A percentile compares a stretch with the other conserved stretches of the same genome.
Evolutionary conservation across 306 rosid genomes (phyloP).

Genomic region (Pyrus pyrifolia): DNA sequence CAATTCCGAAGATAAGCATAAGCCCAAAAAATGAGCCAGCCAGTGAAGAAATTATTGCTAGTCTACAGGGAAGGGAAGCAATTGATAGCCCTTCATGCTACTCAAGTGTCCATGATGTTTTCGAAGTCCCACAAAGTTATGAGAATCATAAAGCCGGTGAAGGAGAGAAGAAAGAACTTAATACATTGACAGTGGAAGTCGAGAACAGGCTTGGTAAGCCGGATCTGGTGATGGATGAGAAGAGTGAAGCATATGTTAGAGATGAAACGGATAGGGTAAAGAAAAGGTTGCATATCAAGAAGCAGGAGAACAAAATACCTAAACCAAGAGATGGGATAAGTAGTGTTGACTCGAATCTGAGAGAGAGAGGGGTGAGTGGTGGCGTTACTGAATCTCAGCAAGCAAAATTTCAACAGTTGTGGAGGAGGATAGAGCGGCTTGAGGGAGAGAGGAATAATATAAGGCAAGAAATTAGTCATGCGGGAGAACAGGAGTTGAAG

Average conservation of each 20-base stretch:
- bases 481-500: constrained; percentile 51
- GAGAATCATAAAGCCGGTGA: constrained; percentile 27
- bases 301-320: constrained; percentile 22
- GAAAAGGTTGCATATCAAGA: constrained; percentile 28
- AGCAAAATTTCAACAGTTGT: constrained; percentile 47
- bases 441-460: constrained; percentile 40
- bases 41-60: constrained; percentile 11
- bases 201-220: constrained; percentile 44
- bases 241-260: constrained; percentile 18
- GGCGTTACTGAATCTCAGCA: constrained; percentile 27
- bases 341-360: constrained; percentile 17
- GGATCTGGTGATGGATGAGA: constrained; percentile 34
- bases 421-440: constrained; percentile 50
- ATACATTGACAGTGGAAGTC: constrained; percentile 26
- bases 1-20: constrained; percentile 29
- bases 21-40: constrained; percentile 12
- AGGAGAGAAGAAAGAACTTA: constrained; percentile 27
- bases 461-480: constrained; percentile 48
- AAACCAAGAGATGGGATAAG: constrained; percentile 24
- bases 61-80: constrained; percentile 14
- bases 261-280: constrained; percentile 34
- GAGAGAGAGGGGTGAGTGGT: constrained; percentile 3
- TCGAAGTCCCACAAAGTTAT: constrained; percentile 55
- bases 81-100: constrained; percentile 21
- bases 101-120: constrained; percentile 58